Conservation (phyloP, 352 stramenopile genomes). For the Globisporangium iwayamae region DNA sequence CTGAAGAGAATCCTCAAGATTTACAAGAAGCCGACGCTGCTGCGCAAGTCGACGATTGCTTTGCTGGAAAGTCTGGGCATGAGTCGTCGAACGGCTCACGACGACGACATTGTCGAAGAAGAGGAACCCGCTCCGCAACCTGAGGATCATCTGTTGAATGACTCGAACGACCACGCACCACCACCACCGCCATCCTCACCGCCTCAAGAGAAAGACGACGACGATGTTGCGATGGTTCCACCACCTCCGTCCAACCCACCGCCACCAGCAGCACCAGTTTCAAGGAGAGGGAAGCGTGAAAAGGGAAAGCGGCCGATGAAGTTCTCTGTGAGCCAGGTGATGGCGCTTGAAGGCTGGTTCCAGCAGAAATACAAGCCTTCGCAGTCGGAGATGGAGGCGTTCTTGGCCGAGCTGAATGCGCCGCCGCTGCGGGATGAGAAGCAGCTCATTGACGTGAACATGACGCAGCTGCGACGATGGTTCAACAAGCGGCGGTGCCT, state of each 20-base stretch:
- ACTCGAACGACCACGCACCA: conserved; percentile 5
- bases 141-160: conserved; percentile 1
- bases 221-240: background rate
- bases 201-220: background rate
- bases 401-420: conserved; percentile 62
- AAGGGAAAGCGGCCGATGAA: conserved; percentile 81
- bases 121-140: conserved; percentile 8
- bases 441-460: conserved; percentile 78
- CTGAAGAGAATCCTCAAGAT: conserved; percentile 75
- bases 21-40: conserved; percentile 77
- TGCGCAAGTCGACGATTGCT: conserved; percentile 67
- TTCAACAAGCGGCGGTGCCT: conserved; percentile 87
- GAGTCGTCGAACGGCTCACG: conserved; percentile 43
- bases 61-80: conserved; percentile 72
- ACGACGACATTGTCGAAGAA: conserved; percentile 48
- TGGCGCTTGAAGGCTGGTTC: conserved; percentile 77
- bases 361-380: conserved; percentile 86
- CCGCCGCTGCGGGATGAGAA: conserved; percentile 73
- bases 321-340: conserved; percentile 82
- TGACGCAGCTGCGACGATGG: conserved; percentile 82
- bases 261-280: conserved; percentile 16
- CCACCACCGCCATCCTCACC: conserved; percentile 14
- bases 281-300: conserved; percentile 41
- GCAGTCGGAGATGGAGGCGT: conserved; percentile 77
- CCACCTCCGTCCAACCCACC: conserved; percentile 8